These are phyloP conservation scores for Cymbopogon citratus DNA, from an alignment of 176 grass and related monocot genomes.

Conservation along the genomic window DNA sequence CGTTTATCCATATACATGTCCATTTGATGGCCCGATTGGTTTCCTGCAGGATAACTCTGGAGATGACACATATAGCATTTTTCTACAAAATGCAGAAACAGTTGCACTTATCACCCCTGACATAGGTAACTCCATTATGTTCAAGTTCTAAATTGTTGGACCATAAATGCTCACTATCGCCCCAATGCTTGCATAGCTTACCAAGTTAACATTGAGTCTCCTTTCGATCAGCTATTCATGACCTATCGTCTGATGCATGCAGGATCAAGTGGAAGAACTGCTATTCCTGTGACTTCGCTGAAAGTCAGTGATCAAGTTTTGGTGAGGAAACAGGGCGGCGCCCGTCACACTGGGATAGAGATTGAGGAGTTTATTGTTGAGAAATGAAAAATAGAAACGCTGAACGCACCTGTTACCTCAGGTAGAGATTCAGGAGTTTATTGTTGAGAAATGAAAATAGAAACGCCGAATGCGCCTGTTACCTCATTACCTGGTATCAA, in stretches of 20 bases:
- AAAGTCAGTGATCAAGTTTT: conserved; percentile 78
- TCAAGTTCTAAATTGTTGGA: not conserved
- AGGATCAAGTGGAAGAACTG: conserved; percentile 39
- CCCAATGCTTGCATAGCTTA: not conserved
- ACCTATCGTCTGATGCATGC: not conserved
- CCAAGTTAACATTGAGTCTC: not conserved
- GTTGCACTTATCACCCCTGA: conserved; percentile 64
- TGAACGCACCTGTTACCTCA: not conserved
- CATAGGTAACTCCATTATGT: conserved; percentile 33
- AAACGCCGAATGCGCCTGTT: not conserved
- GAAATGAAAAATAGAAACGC: conserved; percentile 44
- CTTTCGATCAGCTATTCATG: not conserved
- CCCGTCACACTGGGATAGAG: conserved; percentile 94
- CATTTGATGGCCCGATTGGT: conserved; percentile 15
- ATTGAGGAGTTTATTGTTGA: conserved; percentile 88
- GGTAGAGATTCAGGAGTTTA: conserved; percentile 81
- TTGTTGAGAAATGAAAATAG: conserved; percentile 65
- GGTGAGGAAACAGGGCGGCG: conserved; percentile 64
- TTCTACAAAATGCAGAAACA: conserved; percentile 94
- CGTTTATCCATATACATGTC: not conserved
- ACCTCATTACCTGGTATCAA: not conserved
- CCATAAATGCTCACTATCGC: not conserved
- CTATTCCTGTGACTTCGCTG: conserved; percentile 82
- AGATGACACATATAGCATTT: conserved; percentile 72
- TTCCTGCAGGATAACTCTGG: conserved; percentile 48